phyloP scores from a whole-genome alignment of 306 rosid genomes.

The Cicer cuneatum region DNA sequence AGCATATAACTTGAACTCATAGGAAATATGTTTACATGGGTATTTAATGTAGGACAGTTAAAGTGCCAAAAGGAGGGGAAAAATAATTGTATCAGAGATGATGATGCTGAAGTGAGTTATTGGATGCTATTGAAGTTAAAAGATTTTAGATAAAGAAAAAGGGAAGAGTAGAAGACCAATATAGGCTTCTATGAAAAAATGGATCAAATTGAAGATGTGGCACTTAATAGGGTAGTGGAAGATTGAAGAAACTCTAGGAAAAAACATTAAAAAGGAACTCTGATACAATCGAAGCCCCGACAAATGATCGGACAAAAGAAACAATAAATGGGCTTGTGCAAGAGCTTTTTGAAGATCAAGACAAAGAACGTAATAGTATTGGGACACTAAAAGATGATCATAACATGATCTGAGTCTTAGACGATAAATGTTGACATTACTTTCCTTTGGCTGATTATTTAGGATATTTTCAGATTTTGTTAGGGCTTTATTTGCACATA shows the following conservation, averaged over 20 bases:
- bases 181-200: background rate
- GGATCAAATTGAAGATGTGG: background rate
- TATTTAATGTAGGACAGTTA: background rate
- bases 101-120: background rate
- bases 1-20: background rate
- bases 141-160: background rate
- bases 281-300: background rate
- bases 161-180: background rate
- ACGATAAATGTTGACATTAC: background rate
- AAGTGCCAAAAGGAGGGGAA: background rate
- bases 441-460: background rate
- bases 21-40: background rate
- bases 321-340: background rate
- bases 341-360: conserved; percentile 17
- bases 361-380: conserved; percentile 1
- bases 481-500: conserved; percentile 4
- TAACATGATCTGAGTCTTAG: conserved; percentile 3
- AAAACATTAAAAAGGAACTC: background rate
- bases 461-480: conserved; percentile 2
- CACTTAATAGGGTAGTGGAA: background rate
- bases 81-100: background rate
- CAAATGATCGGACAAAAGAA: background rate
- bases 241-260: conserved; percentile 1
- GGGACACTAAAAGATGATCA: background rate
- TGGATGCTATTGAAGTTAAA: background rate